These are phyloP conservation scores for Neurospora discreta DNA, from an alignment of 495 filamentous ascomycete genomes.

Conservation along the genomic window DNA sequence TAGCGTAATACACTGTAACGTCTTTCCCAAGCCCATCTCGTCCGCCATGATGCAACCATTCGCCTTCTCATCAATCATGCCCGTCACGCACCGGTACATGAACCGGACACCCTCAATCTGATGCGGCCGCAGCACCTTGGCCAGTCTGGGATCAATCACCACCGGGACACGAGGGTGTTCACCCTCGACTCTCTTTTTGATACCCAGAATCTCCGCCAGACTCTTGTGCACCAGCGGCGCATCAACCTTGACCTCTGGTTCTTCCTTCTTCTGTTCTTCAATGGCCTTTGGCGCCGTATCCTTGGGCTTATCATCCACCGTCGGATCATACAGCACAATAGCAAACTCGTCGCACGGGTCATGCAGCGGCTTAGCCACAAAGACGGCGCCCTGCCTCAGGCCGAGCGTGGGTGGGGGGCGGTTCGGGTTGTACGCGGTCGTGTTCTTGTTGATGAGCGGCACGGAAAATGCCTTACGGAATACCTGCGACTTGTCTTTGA, in stretches of 20 bases:
- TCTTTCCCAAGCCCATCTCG: slow-evolving; percentile 98
- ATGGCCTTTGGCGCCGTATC: slow-evolving; percentile 32
- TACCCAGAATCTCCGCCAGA: slow-evolving; percentile 87
- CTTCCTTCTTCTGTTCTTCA: slow-evolving; percentile 35
- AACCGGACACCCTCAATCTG: slow-evolving; percentile 99
- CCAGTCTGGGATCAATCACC: slow-evolving; percentile 85
- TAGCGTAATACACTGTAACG: slow-evolving; percentile 54
- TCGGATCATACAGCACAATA: slow-evolving; percentile 93
- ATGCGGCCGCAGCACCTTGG: slow-evolving; percentile 90
- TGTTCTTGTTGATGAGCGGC: slow-evolving; percentile 73
- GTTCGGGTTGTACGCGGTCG: slow-evolving; percentile 57
- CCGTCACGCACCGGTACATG: slow-evolving; percentile 86
- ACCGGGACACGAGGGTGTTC: slow-evolving; percentile 85
- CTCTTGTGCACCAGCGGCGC: slow-evolving; percentile 84
- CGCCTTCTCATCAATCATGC: slow-evolving; percentile 84
- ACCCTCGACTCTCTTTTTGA: slow-evolving; percentile 77
- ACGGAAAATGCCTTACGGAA: slow-evolving; percentile 80
- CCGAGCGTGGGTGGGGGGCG: slow-evolving; percentile 79
- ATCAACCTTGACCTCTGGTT: slow-evolving; percentile 48
- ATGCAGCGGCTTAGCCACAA: slow-evolving; percentile 84
- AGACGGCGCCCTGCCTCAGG: slow-evolving; percentile 69
- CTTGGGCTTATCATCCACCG: slow-evolving; percentile 71
- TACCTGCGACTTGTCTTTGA: slow-evolving; percentile 72
- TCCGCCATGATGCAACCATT: slow-evolving; percentile 99
- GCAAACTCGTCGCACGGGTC: slow-evolving; percentile 94